Evolutionary conservation across 495 filamentous ascomycete species (phyloP), one percentile per base, ranked within the genome.

Genomic region (Astrothelium macrocarpum): DNA sequence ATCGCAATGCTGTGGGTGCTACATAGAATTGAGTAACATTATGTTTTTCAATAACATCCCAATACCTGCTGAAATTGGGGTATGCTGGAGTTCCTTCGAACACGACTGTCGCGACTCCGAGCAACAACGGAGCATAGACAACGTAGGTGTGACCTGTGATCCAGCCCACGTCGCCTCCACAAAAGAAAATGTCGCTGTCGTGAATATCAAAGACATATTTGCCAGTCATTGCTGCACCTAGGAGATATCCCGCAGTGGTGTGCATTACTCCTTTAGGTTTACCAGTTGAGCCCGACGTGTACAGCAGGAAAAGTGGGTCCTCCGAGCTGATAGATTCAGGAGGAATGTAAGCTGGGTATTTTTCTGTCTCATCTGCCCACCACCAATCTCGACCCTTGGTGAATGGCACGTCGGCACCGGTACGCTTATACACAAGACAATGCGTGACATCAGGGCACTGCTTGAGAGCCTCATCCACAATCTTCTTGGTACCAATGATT

Each of bases 131-230:
- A 12, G 94, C 90, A 71, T 99, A 99, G 32, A 99, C 93, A 59
- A 96, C 94, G 71, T 99, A 99, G 56, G 94, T 96, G 78, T 99
- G 94, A n/a, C 94, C 94, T 53, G 95, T 97, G 72, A 99, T 97
- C 94, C 94, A 99, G 68, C 94, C 94, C 60, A 99, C 91, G 72
- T 99, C 94, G 74, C 95, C 95, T 74, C 90, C 94, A 70, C 94
- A 97, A 84, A 97, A 97, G 80, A 91, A 97, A 62, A 82, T 83
- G 76, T 99, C 94, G 60, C 85, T 85, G 58, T 91, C 87, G 68
- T 99, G 94, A 67, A 99, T 94, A 73, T 99, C 95, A 72, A 99
- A 99, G 61, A 97, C 92, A 71, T 99, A 97, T 77, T 97, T 99
- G 69, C 91, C 95, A 42, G 94, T 97, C 70, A 86, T 80, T 9